Evolutionary conservation across 1,284 basidiomycete genomes (phyloP).

Genomic region (Termitomyces sp.): DNA sequence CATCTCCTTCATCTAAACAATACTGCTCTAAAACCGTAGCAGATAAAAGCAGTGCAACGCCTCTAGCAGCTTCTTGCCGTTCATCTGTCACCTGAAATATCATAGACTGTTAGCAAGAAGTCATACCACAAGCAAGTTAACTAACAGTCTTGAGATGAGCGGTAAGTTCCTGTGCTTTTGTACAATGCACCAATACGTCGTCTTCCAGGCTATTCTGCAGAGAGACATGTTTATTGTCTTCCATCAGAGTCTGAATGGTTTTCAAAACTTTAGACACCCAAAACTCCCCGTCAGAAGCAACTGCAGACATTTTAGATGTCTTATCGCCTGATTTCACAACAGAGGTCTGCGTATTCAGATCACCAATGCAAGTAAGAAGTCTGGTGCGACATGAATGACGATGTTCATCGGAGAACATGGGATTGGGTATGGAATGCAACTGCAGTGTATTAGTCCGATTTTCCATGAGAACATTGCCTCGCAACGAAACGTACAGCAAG

Average conservation of each 20-base stretch:
- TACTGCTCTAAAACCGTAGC: slow-evolving; percentile 69
- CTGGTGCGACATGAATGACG: slow-evolving; percentile 63
- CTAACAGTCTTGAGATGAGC: slow-evolving; percentile 45
- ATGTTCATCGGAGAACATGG: slow-evolving; percentile 69
- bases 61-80: slow-evolving; percentile 52
- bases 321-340: slow-evolving; percentile 52
- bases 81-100: slow-evolving; percentile 38
- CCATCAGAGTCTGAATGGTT: slow-evolving; percentile 57
- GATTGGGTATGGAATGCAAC: slow-evolving; percentile 61
- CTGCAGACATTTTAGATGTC: slow-evolving; percentile 49
- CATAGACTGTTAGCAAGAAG: neutral
- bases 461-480: neutral
- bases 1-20: slow-evolving; percentile 53
- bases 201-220: slow-evolving; percentile 52
- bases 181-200: slow-evolving; percentile 44
- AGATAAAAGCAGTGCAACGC: slow-evolving; percentile 66
- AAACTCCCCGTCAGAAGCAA: slow-evolving; percentile 68
- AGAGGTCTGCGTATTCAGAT: slow-evolving; percentile 60
- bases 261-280: slow-evolving; percentile 75
- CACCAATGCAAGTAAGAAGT: slow-evolving; percentile 72
- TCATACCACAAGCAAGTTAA: neutral
- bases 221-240: slow-evolving; percentile 69
- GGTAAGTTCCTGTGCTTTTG: slow-evolving; percentile 44
- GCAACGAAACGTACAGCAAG: slow-evolving; percentile 47
- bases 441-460: slow-evolving; percentile 24